Conservation (phyloP, 2,329 filamentous ascomycete genomes). For the Penicillium sp. region DNA sequence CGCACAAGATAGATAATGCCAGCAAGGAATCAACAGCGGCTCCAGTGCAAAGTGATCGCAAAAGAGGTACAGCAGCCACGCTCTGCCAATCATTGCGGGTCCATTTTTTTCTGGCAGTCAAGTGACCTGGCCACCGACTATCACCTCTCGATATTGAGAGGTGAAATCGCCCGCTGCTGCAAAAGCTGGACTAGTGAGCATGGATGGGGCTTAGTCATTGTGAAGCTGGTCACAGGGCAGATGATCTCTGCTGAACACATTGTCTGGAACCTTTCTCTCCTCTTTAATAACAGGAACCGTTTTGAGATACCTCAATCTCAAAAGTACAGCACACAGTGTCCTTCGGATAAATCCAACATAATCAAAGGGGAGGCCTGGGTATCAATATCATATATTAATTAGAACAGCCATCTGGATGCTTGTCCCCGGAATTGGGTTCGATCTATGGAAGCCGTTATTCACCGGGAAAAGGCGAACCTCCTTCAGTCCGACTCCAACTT, state of each 20-base stretch:
- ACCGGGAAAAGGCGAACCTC: conserved; percentile 11
- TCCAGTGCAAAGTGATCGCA: conserved; percentile 24
- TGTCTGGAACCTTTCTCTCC: conserved; percentile 26
- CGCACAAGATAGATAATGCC: conserved; percentile 8
- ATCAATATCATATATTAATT: neutral
- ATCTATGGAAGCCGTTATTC: neutral
- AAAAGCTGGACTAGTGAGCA: neutral
- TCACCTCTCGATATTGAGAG: conserved; percentile 16
- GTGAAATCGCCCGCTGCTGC: conserved; percentile 19
- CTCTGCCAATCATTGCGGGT: conserved; percentile 25
- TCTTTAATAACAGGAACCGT: conserved; percentile 1
- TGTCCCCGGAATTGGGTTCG: neutral
- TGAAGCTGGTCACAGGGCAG: conserved; percentile 32
- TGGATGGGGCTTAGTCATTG: conserved; percentile 27
- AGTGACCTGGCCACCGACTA: conserved; percentile 26
- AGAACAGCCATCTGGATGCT: conserved; percentile 13
- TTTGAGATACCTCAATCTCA: conserved; percentile 1
- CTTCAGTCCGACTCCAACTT: conserved; percentile 1
- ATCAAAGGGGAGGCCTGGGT: neutral
- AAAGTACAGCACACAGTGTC: neutral
- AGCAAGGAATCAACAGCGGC: conserved; percentile 8
- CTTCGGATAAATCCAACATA: neutral
- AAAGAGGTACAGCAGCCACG: conserved; percentile 11
- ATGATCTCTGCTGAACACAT: conserved; percentile 27
- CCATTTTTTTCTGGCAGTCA: conserved; percentile 28